These are phyloP conservation scores for Cercospora sp. DNA, from an alignment of 2,329 filamentous ascomycete species.

Conservation along the genomic window DNA sequence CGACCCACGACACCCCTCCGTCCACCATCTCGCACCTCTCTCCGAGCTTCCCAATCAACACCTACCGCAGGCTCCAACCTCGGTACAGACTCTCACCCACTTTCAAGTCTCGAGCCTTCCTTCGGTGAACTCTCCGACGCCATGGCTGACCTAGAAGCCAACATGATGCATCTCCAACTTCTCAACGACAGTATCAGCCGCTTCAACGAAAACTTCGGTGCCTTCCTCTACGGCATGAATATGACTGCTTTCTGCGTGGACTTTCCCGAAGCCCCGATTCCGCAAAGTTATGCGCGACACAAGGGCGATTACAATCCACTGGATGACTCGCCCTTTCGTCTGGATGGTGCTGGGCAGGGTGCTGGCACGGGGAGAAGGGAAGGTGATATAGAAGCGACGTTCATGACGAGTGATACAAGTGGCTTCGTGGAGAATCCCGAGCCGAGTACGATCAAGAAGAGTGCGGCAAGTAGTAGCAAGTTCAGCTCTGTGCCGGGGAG, in stretches of 20 bases:
- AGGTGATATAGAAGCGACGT: conserved; percentile 71
- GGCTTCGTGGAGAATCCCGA: conserved; percentile 77
- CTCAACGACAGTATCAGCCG: conserved; percentile 93
- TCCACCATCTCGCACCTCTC: conserved; percentile 82
- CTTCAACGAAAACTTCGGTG: conserved; percentile 94
- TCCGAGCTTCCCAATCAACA: conserved; percentile 68
- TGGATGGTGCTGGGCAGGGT: conserved; percentile 13
- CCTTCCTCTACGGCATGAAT: conserved; percentile 92
- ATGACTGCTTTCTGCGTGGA: conserved; percentile 99
- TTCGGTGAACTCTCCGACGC: conserved; percentile 93
- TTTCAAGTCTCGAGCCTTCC: conserved; percentile 80
- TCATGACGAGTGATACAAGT: conserved; percentile 88
- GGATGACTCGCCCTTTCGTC: conserved; percentile 29
- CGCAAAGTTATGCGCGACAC: conserved; percentile 75
- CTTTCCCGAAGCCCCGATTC: conserved; percentile 86
- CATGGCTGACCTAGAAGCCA: conserved; percentile 93
- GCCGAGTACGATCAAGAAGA: conserved; percentile 52
- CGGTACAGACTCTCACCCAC: conserved; percentile 61
- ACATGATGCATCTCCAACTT: conserved; percentile 94
- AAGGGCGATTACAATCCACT: conserved; percentile 38
- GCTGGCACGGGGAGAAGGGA: conserved; percentile 18
- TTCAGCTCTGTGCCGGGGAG: conserved; percentile 27
- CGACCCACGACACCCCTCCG: conserved; percentile 90
- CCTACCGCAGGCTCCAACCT: conserved; percentile 34
- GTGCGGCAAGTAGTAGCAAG: conserved; percentile 36